Percentiles rank a stretch among this genome's conserved stretches.
phyloP scores from a whole-genome alignment of 2,329 filamentous ascomycete genomes.

The Thermomyces lanuginosus region DNA sequence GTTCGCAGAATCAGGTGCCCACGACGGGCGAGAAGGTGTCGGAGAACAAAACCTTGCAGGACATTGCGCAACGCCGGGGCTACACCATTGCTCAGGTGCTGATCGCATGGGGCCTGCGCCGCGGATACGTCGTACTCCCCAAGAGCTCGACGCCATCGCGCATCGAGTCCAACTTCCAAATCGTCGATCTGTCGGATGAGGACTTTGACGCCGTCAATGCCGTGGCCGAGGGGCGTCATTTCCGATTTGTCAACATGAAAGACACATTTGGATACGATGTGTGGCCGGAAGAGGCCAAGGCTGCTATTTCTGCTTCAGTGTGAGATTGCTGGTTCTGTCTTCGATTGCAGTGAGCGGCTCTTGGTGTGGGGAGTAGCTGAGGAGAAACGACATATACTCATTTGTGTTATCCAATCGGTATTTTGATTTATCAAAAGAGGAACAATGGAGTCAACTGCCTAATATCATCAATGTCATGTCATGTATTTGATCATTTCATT shows the following conservation, averaged over 20 bases:
- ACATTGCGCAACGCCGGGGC: constrained; percentile 40
- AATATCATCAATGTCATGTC: no score
- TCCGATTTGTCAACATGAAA: constrained; percentile 68
- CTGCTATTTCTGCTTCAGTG: constrained; percentile 5
- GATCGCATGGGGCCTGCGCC: constrained; percentile 48
- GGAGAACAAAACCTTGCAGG: constrained; percentile 43
- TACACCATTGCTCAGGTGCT: constrained; percentile 45
- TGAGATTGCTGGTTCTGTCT: no score
- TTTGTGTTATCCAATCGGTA: no score
- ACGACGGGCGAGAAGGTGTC: constrained; percentile 50
- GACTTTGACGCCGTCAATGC: constrained; percentile 45
- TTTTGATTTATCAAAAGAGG: no score
- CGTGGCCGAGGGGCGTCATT: constrained; percentile 50
- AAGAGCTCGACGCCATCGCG: constrained; percentile 52
- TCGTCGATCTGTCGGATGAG: constrained; percentile 40
- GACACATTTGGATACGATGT: constrained; percentile 62
- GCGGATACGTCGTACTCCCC: constrained; percentile 51
- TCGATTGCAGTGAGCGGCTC: not conserved
- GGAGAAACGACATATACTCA: not conserved
- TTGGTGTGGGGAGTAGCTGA: not conserved
- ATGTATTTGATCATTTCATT: no score
- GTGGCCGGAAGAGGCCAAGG: constrained; percentile 41
- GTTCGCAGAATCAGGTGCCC: constrained; percentile 53
- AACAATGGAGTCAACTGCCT: no score
- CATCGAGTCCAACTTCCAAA: constrained; percentile 52